Evolutionary conservation across 108 stramenopile genomes (phyloP).

Genomic region (Cyclotella sp.): DNA sequence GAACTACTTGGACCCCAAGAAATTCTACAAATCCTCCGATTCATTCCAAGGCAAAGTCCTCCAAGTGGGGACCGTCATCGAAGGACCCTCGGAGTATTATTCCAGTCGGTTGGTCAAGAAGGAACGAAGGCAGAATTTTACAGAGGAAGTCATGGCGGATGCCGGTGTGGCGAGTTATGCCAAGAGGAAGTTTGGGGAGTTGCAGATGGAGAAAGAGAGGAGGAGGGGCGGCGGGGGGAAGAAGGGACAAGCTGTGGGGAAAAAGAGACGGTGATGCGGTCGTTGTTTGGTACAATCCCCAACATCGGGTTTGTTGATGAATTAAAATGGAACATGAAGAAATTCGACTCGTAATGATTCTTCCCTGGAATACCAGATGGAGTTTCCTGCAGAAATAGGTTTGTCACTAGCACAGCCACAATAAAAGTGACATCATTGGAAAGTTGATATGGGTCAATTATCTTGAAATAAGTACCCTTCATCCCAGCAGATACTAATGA

Average conservation of each 20-base stretch:
- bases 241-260: slow-evolving; percentile 5
- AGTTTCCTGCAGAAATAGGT: too few relatives aligned
- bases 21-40: slow-evolving; percentile 95
- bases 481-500: too few relatives aligned
- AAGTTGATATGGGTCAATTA: too few relatives aligned
- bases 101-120: slow-evolving; percentile 88
- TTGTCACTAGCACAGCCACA: too few relatives aligned
- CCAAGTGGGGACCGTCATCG: slow-evolving; percentile 91
- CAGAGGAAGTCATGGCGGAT: slow-evolving; percentile 93
- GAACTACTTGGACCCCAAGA: slow-evolving; percentile 94
- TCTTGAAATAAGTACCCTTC: too few relatives aligned
- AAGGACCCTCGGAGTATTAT: slow-evolving; percentile 85
- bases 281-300: too few relatives aligned
- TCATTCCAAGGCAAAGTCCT: slow-evolving; percentile 51
- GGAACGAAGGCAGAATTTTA: slow-evolving; percentile 80
- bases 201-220: slow-evolving; percentile 67
- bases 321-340: too few relatives aligned
- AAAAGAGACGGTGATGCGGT: slow-evolving; percentile 12
- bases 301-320: too few relatives aligned
- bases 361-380: too few relatives aligned
- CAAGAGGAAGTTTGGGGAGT: slow-evolving; percentile 67
- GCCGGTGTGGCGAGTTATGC: slow-evolving; percentile 55
- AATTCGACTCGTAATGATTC: too few relatives aligned
- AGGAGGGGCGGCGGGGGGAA: slow-evolving; percentile 7
- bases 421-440: too few relatives aligned